Evolutionary conservation across 768 basidiomycete species (phyloP).

Genomic region (Amanita pseudoporphyria): DNA sequence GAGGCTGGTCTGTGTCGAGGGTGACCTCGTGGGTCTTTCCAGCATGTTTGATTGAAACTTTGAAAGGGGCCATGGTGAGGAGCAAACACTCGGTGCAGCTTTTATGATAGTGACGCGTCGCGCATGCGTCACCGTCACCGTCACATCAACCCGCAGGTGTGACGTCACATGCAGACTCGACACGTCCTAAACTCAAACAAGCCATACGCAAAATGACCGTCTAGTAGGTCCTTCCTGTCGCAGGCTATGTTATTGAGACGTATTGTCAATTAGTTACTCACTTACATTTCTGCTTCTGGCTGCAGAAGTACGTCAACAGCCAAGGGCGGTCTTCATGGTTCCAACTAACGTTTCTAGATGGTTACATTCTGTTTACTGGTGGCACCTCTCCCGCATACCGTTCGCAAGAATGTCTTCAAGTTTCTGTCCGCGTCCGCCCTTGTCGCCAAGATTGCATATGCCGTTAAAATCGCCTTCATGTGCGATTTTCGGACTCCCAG

Average conservation of each 20-base stretch:
- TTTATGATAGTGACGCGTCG: constrained; percentile 1
- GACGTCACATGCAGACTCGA: constrained; percentile 11
- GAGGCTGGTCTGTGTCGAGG: constrained; percentile 65
- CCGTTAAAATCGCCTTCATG: constrained; percentile 92
- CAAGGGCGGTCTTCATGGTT: not conserved
- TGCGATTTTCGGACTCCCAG: constrained; percentile 24
- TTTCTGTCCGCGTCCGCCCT: constrained; percentile 62
- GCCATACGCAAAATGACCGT: constrained; percentile 30
- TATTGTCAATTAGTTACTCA: constrained; percentile 48
- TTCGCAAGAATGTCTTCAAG: constrained; percentile 62
- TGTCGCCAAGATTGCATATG: constrained; percentile 84
- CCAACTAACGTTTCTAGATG: constrained; percentile 40
- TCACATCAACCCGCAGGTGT: constrained; percentile 7
- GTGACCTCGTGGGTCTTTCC: constrained; percentile 67
- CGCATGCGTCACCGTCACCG: too few species aligned
- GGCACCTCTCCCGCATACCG: constrained; percentile 68
- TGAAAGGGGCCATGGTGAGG: constrained; percentile 47
- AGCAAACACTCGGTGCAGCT: not conserved
- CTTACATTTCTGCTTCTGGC: constrained; percentile 77
- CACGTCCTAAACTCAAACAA: not conserved
- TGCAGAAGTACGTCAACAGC: constrained; percentile 40
- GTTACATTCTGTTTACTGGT: constrained; percentile 78
- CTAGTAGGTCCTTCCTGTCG: constrained; percentile 24
- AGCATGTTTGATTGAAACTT: constrained; percentile 85
- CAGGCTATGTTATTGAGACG: constrained; percentile 12